Conservation (phyloP, 805 yeast genomes). For the Starmera pachycereana region DNA sequence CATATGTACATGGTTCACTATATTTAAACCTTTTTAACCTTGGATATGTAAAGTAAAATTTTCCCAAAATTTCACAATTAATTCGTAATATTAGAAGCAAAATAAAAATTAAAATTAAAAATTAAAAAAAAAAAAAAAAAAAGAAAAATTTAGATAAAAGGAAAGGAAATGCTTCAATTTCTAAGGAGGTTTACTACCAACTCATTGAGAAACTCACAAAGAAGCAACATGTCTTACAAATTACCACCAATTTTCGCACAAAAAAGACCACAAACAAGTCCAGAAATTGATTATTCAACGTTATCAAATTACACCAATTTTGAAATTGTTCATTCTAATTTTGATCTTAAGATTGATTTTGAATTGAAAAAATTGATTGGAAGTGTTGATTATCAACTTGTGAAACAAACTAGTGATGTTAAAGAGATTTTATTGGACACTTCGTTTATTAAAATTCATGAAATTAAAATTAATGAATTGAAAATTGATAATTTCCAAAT, state of each 20-base stretch:
- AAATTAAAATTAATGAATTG: constrained; percentile 33
- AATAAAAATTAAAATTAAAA: too few relatives aligned
- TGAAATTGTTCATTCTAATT: constrained; percentile 36
- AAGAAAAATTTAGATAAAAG: too few relatives aligned
- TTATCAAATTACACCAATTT: constrained; percentile 59
- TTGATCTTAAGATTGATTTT: constrained; percentile 49
- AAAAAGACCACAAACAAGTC: constrained; percentile 22
- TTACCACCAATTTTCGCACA: constrained; percentile 18
- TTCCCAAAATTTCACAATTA: too few relatives aligned
- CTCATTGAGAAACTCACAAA: not conserved
- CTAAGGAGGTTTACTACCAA: too few relatives aligned
- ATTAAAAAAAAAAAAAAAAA: too few relatives aligned
- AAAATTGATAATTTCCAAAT: constrained; percentile 21
- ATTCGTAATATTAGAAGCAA: too few relatives aligned
- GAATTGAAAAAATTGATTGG: constrained; percentile 43
- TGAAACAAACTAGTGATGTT: constrained; percentile 13
- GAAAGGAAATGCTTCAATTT: too few relatives aligned
- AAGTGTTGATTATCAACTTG: constrained; percentile 36
- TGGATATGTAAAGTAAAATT: too few relatives aligned
- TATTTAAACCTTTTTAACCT: too few relatives aligned
- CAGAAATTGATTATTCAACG: constrained; percentile 70
- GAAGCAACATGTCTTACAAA: not conserved
- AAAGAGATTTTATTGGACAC: constrained; percentile 53
- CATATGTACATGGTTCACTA: too few relatives aligned
- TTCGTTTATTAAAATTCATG: constrained; percentile 42